A percentile compares a stretch with the other conserved stretches of the same genome.
phyloP scores from a whole-genome alignment of 1,284 basidiomycete genomes.

The Apiotrichum porosum region DNA sequence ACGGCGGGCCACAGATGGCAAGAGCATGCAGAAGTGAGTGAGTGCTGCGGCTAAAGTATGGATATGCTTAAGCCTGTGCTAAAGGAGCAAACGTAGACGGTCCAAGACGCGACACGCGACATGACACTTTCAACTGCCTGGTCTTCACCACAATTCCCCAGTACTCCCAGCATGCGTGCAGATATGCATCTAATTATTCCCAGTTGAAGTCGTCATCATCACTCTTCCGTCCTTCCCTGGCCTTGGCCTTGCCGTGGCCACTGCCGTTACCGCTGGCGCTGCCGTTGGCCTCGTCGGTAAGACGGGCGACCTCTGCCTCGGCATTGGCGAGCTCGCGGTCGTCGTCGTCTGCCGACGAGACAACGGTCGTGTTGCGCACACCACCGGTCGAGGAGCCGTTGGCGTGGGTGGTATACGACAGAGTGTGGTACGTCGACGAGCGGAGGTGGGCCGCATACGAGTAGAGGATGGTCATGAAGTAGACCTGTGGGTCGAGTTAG shows the following conservation, averaged over 20 bases:
- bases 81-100: too few species aligned
- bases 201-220: constrained; percentile 34
- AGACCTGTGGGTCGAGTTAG: constrained; percentile 58
- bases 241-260: constrained; percentile 2
- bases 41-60: too few species aligned
- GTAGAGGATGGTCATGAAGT: constrained; percentile 85
- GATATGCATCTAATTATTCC: constrained; percentile 21
- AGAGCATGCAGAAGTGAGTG: too few species aligned
- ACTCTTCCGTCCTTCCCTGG: constrained; percentile 3
- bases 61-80: too few species aligned
- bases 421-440: constrained; percentile 79
- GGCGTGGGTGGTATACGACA: constrained; percentile 57
- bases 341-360: background rate
- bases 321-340: constrained; percentile 9
- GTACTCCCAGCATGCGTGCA: too few species aligned
- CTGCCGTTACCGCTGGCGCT: background rate
- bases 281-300: background rate
- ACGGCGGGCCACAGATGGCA: too few species aligned
- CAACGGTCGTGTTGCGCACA: background rate
- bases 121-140: too few species aligned
- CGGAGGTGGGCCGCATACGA: constrained; percentile 92
- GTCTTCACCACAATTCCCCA: too few species aligned
- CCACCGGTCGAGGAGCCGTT: background rate
- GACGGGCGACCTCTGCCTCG: constrained; percentile 10
- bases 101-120: too few species aligned